phyloP scores from a whole-genome alignment of 768 basidiomycete genomes.

The Tephrocybe sp. region DNA sequence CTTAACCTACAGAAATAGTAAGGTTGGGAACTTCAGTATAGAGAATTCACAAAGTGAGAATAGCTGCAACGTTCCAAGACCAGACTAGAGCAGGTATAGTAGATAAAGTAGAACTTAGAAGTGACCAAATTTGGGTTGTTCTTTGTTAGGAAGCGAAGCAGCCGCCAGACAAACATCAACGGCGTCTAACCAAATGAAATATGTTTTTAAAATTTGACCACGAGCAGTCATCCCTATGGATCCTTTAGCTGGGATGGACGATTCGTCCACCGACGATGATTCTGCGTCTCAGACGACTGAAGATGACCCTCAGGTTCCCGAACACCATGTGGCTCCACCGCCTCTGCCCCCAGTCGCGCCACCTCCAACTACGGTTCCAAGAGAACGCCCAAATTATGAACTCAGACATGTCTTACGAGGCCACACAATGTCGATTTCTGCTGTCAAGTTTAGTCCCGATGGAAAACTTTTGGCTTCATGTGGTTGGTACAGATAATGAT shows the following conservation, averaged over 20 bases:
- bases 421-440: conserved; percentile 81
- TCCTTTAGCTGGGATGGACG: conserved; percentile 44
- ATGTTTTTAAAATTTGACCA: conserved; percentile 13
- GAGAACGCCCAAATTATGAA: conserved; percentile 65
- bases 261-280: conserved; percentile 56
- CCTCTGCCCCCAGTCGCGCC: conserved; percentile 34
- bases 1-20: no score
- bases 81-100: no score
- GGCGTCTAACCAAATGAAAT: conserved; percentile 15
- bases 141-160: conserved; percentile 14
- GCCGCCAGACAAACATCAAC: conserved; percentile 16
- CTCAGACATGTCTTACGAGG: conserved; percentile 67
- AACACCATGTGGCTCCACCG: conserved; percentile 38
- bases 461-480: conserved; percentile 85
- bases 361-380: conserved; percentile 28
- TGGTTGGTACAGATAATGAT: conserved; percentile 48
- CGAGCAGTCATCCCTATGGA: conserved; percentile 30
- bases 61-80: no score
- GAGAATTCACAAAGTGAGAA: no score
- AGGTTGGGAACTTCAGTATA: no score
- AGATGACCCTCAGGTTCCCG: conserved; percentile 77
- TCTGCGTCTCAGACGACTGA: conserved; percentile 82
- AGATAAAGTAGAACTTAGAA: not conserved
- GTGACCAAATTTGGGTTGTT: conserved; percentile 1
- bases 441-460: conserved; percentile 90